A percentile compares a stretch with the other conserved stretches of the same genome.
These are phyloP conservation scores for rapeseed (Brassica napus) DNA, from an alignment of 345 rosid genomes.

Conservation along the genomic window DNA sequence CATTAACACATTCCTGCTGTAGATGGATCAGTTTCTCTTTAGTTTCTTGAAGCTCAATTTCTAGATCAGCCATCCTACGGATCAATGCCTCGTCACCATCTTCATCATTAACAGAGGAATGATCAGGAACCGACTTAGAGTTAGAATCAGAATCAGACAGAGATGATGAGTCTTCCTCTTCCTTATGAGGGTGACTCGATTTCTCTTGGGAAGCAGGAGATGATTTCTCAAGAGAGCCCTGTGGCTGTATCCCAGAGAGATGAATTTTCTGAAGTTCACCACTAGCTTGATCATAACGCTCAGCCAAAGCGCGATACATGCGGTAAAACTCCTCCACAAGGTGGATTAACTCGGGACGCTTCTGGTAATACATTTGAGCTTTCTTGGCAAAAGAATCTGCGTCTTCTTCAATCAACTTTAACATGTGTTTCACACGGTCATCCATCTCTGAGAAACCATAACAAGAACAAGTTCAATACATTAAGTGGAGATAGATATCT, in stretches of 20 bases:
- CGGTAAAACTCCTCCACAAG: slow-evolving; percentile 82
- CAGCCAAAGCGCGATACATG: slow-evolving; percentile 80
- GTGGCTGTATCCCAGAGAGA: slow-evolving; percentile 53
- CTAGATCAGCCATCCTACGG: slow-evolving; percentile 53
- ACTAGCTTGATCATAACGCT: slow-evolving; percentile 80
- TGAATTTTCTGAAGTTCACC: slow-evolving; percentile 66
- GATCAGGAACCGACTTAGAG: slow-evolving; percentile 47
- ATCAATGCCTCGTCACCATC: slow-evolving; percentile 51
- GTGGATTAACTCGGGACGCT: slow-evolving; percentile 72
- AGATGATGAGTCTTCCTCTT: slow-evolving; percentile 63
- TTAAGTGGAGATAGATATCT: slow-evolving; percentile 13
- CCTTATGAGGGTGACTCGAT: slow-evolving; percentile 49
- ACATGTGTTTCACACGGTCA: slow-evolving; percentile 67
- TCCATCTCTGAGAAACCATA: slow-evolving; percentile 70
- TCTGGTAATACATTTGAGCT: slow-evolving; percentile 85
- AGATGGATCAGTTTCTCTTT: slow-evolving; percentile 51
- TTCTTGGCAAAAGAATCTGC: slow-evolving; percentile 89
- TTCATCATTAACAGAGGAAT: slow-evolving; percentile 44
- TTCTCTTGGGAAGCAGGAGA: slow-evolving; percentile 55
- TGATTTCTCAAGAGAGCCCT: slow-evolving; percentile 44
- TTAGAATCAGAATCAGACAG: slow-evolving; percentile 54
- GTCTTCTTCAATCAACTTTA: slow-evolving; percentile 83
- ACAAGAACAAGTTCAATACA: slow-evolving; percentile 1
- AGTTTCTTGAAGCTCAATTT: slow-evolving; percentile 53
- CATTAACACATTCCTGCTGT: slow-evolving; percentile 42